Conservation (phyloP, 2,329 filamentous ascomycete genomes). For the Coleophoma cylindrospora region DNA sequence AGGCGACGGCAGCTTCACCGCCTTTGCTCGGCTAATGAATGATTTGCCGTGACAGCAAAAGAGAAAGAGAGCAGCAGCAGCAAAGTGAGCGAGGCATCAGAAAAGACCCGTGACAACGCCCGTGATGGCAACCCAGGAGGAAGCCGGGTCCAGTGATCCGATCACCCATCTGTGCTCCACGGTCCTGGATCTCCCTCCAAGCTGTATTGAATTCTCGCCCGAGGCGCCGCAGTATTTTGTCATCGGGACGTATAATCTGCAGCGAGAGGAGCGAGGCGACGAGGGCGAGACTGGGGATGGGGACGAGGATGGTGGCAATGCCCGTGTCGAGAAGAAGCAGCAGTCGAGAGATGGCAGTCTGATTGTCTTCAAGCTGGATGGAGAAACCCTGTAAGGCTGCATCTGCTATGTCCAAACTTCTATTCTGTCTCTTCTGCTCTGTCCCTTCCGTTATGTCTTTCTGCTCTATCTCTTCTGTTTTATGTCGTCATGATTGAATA, state of each 20-base stretch:
- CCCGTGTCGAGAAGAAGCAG: conserved; percentile 25
- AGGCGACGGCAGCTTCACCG: too few relatives aligned
- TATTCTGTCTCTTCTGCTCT: not conserved
- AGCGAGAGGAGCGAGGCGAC: conserved; percentile 36
- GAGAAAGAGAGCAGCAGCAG: too few relatives aligned
- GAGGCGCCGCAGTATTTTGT: conserved; percentile 60
- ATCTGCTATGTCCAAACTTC: conserved; percentile 4
- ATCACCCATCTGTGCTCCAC: conserved; percentile 35
- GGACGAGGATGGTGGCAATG: conserved; percentile 3
- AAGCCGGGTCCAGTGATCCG: conserved; percentile 9
- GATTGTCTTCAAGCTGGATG: conserved; percentile 55
- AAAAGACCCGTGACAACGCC: too few relatives aligned
- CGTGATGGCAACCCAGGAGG: not conserved
- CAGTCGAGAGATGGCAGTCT: conserved; percentile 72
- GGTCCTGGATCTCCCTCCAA: conserved; percentile 63
- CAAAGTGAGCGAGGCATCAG: too few relatives aligned
- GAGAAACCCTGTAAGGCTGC: conserved; percentile 48
- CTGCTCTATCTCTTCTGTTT: conserved; percentile 1
- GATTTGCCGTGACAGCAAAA: too few relatives aligned
- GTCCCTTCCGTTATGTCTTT: not conserved
- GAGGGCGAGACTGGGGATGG: conserved; percentile 13
- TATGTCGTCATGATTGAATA: too few relatives aligned
- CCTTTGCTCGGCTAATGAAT: too few relatives aligned
- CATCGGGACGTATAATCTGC: conserved; percentile 79
- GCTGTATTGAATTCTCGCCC: conserved; percentile 72